Percentiles rank a stretch among this genome's conserved stretches.
Evolutionary conservation across 805 yeast species (phyloP).

Genomic region (Candida michaelii): DNA sequence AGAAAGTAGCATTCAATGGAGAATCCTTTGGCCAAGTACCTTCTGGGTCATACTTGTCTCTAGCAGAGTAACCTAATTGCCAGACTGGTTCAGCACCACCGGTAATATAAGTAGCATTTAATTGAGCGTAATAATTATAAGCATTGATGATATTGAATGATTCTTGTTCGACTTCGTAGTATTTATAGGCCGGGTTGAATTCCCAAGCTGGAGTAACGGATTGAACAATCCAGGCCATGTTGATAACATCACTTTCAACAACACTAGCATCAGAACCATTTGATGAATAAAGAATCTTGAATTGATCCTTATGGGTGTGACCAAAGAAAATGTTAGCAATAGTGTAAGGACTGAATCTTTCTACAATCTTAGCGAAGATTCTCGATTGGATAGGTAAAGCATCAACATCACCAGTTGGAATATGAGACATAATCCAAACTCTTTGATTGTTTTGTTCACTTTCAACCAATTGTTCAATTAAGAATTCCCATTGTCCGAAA

Average conservation of each 20-base stretch:
- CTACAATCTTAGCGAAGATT: conserved; percentile 55
- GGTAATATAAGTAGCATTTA: conserved; percentile 55
- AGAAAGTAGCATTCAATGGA: conserved; percentile 67
- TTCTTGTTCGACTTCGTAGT: conserved; percentile 62
- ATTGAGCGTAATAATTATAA: conserved; percentile 56
- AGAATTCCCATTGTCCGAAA: conserved; percentile 62
- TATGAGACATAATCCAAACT: conserved; percentile 75
- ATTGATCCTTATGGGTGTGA: conserved; percentile 70
- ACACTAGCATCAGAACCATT: conserved; percentile 40
- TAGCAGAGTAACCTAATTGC: conserved; percentile 63
- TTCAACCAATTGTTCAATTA: conserved; percentile 60
- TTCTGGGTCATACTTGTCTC: conserved; percentile 54
- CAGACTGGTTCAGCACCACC: conserved; percentile 60
- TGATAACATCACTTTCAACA: conserved; percentile 45
- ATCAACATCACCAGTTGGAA: conserved; percentile 56
- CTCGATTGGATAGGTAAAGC: conserved; percentile 62
- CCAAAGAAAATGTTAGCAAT: conserved; percentile 72
- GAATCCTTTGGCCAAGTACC: conserved; percentile 56
- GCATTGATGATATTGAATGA: conserved; percentile 63
- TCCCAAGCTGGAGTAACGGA: conserved; percentile 62
- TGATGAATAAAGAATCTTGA: conserved; percentile 54
- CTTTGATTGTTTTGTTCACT: conserved; percentile 58
- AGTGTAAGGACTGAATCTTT: conserved; percentile 66
- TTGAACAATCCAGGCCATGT: conserved; percentile 64
- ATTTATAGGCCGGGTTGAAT: conserved; percentile 71